These are phyloP conservation scores for Suillus lakei DNA, from an alignment of 768 basidiomycete species.

Conservation along the genomic window DNA sequence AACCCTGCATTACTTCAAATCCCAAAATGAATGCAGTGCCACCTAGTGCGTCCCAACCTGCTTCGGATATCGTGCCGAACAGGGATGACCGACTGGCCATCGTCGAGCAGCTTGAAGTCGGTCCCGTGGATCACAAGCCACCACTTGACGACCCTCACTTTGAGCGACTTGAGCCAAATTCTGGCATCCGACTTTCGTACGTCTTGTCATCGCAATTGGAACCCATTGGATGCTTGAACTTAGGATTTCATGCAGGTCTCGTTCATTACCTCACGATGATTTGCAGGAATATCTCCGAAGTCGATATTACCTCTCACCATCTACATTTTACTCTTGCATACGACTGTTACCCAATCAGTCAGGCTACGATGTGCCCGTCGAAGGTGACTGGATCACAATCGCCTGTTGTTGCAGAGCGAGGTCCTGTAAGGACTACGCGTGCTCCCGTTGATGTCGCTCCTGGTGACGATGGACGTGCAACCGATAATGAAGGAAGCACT, in stretches of 20 bases:
- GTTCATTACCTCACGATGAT: constrained; percentile 72
- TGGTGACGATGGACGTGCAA: constrained; percentile 47
- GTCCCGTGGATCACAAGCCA: constrained; percentile 76
- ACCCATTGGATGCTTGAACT: constrained; percentile 1
- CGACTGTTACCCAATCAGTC: constrained; percentile 78
- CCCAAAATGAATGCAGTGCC: constrained; percentile 15
- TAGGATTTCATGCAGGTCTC: constrained; percentile 54
- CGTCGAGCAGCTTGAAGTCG: constrained; percentile 76
- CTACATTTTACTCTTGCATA: constrained; percentile 84
- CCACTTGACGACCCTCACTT: constrained; percentile 78
- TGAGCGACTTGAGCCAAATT: constrained; percentile 86
- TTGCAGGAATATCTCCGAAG: constrained; percentile 81
- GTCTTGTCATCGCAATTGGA: constrained; percentile 33
- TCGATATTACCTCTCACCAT: constrained; percentile 88
- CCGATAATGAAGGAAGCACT: constrained; percentile 29
- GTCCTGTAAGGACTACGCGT: constrained; percentile 73
- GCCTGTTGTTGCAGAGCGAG: constrained; percentile 94
- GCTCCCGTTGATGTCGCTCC: constrained; percentile 61
- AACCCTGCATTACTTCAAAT: not conserved
- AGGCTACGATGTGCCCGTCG: constrained; percentile 89
- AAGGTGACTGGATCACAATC: constrained; percentile 94
- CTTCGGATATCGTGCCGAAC: constrained; percentile 13
- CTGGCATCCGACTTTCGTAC: constrained; percentile 82
- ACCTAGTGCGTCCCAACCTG: constrained; percentile 9
- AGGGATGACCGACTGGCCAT: constrained; percentile 71